Base-by-base conservation (phyloP, 73 alveolate species). In the Diophrys appendiculata region DNA sequence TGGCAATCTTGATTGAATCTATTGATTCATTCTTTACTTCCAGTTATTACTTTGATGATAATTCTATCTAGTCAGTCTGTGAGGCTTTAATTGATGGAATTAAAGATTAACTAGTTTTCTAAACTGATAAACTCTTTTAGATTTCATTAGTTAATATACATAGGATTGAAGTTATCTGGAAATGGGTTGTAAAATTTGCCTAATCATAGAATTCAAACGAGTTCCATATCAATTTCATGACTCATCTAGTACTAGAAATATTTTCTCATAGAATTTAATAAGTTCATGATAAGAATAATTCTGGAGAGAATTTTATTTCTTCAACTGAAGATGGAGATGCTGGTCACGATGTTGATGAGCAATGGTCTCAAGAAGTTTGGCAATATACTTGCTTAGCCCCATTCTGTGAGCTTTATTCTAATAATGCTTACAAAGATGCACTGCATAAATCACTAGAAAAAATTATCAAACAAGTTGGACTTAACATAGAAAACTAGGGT, bases 111-210 rank as follows among this genome's bases (percentile, higher is more conserved):
- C 18, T 18, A 43, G 60, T 43, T 43, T 43, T 43, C 60, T 11
- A 11, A 11, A 43, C 60, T 43, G 60, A 43, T 43, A 43, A 43
- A 18, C 5, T 43, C n/a, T 43, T 88, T 70, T 86, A 91, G 55
- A 80, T 88, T 53, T 78, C 93, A n/a, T 70, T 92, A 0, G 92
- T 92, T 34, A 92, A 92, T 80, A 83, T 92, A 2, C 72, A 80
- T 28, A 87, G 97, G 69, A 76, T 92, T 2, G 94, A 92, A 68
- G 53, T 83, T 30, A 88, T 92, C 65, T 92, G 97, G 97, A 67
- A 83, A 68, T 73, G 65, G 27, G 69, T 92, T 1, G 68, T 91
- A 11, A 43, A 43, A 43, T 43, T 43, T 43, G 18, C 18, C 5
- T 43, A 43, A n/a, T n/a, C n/a, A 18, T 11, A 43, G 5, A 18